Evolutionary conservation across 306 rosid species (phyloP).

Genomic region (Calophaca sinica): DNA sequence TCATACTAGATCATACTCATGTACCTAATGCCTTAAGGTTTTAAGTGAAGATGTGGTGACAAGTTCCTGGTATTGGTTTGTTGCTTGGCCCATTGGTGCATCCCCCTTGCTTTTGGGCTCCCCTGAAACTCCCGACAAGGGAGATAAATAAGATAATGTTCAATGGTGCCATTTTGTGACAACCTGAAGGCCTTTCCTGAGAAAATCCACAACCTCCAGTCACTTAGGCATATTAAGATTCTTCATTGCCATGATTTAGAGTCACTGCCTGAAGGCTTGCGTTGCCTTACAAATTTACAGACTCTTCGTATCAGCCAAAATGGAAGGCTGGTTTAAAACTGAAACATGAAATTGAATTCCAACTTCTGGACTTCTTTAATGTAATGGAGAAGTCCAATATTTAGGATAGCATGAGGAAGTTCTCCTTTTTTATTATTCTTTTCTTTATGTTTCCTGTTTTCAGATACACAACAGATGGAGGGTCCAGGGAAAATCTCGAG

Average conservation of each 20-base stretch:
- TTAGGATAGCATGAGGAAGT: neutral
- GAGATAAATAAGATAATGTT: neutral
- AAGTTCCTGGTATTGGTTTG: too few relatives aligned
- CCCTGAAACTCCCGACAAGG: too few relatives aligned
- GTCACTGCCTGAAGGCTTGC: conserved; percentile 26
- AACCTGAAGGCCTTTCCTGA: neutral
- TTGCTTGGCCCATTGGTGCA: too few relatives aligned
- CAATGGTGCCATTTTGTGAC: neutral
- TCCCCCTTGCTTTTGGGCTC: too few relatives aligned
- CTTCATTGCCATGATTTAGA: conserved; percentile 25
- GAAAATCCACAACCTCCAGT: neutral
- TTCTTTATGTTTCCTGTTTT: conserved; percentile 35
- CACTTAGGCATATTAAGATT: conserved; percentile 22
- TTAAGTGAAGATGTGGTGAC: too few relatives aligned
- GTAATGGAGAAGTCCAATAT: conserved; percentile 19
- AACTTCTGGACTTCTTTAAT: conserved; percentile 28
- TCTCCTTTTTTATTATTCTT: conserved; percentile 27
- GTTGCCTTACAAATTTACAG: neutral
- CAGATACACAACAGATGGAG: conserved; percentile 99
- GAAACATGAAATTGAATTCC: conserved; percentile 32
- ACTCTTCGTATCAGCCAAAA: neutral
- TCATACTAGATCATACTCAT: too few relatives aligned
- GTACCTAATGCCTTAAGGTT: too few relatives aligned
- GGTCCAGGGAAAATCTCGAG: conserved; percentile 75
- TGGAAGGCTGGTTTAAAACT: conserved; percentile 25